Base-by-base conservation (phyloP, 345 rosid genomes). In the Syzygium aqueum region DNA sequence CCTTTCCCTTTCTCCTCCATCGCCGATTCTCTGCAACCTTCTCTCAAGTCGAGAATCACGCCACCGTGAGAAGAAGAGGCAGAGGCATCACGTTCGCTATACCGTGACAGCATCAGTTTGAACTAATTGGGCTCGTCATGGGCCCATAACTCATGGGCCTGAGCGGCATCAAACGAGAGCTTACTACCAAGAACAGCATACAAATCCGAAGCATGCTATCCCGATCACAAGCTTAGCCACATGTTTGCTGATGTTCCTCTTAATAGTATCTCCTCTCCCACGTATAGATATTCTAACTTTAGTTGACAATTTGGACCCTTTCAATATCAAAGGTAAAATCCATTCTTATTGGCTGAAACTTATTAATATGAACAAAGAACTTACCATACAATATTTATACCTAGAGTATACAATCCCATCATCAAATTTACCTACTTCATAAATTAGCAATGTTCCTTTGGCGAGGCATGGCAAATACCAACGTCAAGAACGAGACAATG, bases 1-100 rank as follows among this genome's bases (percentile, higher is more conserved):
- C 93, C 95, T 89, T 88, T 93, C 90, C 92, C 92, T 93, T 91
- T 92, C 93, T 93, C 94, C 93, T 90, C 94, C 84, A 77, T 84
- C 61, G 6, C 87, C 63, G 25, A 11, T 57, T 56, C 46, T 53
- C 82, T 5, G 82, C 46, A 37, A 0, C 8, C 8, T 37, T 40
- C 49, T 30, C 23, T 30, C 23, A 23, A 67, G 23, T 37, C 82
- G 49, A 73, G 14, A 5, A 73, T 73, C 82, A 12, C 82, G 22
- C 49, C 49, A 19, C 73, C 73, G 1, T 19, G 46, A 17, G 82
- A 73, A 73, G 82, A 57, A 57, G 5, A 43, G 46, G 46, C 46
- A 6, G 46, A 43, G 46, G 46, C 46, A 43, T 43, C 46, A 43
- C 46, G 46, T 43, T 43, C 46, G 46, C 46, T 43, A 43, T 43